Evolutionary conservation across 768 basidiomycete species (phyloP).

Genomic region (Paxillus involutus): DNA sequence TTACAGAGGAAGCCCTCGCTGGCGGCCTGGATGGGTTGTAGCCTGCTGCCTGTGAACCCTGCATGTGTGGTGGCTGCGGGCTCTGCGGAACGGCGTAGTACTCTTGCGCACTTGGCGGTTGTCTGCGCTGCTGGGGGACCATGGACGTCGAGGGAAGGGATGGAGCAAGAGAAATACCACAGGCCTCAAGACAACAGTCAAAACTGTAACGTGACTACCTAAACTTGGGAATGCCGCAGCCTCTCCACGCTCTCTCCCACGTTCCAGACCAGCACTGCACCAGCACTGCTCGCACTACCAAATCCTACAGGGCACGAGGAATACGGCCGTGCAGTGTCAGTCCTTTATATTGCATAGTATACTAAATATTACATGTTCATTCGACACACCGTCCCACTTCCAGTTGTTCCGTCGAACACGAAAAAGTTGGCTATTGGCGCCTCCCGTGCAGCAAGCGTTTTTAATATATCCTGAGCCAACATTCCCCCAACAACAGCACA

Average conservation of each 20-base stretch:
- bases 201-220: constrained; percentile 23
- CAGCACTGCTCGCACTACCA: neutral
- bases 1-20: constrained; percentile 27
- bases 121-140: constrained; percentile 38
- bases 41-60: constrained; percentile 19
- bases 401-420: constrained; percentile 81
- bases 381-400: constrained; percentile 66
- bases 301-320: neutral
- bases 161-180: constrained; percentile 8
- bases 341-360: neutral
- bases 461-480: constrained; percentile 92
- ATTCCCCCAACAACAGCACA: constrained; percentile 95
- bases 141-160: constrained; percentile 24
- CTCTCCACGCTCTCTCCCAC: constrained; percentile 12
- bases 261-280: neutral
- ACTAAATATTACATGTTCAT: constrained; percentile 41
- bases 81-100: constrained; percentile 72
- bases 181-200: constrained; percentile 3
- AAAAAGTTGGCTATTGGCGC: constrained; percentile 93
- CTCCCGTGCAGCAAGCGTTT: constrained; percentile 87
- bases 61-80: constrained; percentile 42
- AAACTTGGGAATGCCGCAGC: constrained; percentile 15
- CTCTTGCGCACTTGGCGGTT: constrained; percentile 45
- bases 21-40: constrained; percentile 21
- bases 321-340: neutral